Evolutionary conservation across 306 rosid genomes (phyloP).

Genomic region (Prunus persica): DNA sequence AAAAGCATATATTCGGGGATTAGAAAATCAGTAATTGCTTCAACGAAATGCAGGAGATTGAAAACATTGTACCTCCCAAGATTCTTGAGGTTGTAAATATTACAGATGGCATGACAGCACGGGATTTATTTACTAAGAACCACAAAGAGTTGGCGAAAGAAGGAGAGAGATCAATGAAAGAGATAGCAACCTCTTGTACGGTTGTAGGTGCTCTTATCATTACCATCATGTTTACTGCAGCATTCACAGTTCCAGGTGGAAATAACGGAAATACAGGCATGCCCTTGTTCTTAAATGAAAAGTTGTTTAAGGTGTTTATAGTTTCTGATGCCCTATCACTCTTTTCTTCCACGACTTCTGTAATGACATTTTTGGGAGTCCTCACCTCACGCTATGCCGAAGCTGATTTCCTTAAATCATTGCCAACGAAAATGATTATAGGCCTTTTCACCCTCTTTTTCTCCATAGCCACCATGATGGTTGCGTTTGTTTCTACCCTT

Average conservation of each 20-base stretch:
- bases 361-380: slow-evolving; percentile 17
- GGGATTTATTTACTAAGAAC: slow-evolving; percentile 24
- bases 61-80: background rate
- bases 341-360: slow-evolving; percentile 32
- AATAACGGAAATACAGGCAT: background rate
- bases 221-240: slow-evolving; percentile 42
- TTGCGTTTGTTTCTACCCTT: slow-evolving; percentile 38
- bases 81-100: background rate
- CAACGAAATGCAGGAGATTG: background rate
- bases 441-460: slow-evolving; percentile 36
- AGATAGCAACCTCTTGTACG: slow-evolving; percentile 44
- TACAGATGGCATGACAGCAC: slow-evolving; percentile 17
- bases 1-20: background rate
- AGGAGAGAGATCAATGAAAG: slow-evolving; percentile 45
- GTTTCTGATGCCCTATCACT: slow-evolving; percentile 33
- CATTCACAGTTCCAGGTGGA: slow-evolving; percentile 39
- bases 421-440: slow-evolving; percentile 34
- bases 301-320: slow-evolving; percentile 14
- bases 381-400: slow-evolving; percentile 47
- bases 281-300: background rate
- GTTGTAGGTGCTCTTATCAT: slow-evolving; percentile 40
- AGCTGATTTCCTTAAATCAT: slow-evolving; percentile 30
- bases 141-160: slow-evolving; percentile 23
- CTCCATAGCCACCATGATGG: slow-evolving; percentile 41
- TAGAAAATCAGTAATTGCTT: background rate